phyloP scores from a whole-genome alignment of 1,139 yeast species.

The Sugiyamaella xylanicola region DNA sequence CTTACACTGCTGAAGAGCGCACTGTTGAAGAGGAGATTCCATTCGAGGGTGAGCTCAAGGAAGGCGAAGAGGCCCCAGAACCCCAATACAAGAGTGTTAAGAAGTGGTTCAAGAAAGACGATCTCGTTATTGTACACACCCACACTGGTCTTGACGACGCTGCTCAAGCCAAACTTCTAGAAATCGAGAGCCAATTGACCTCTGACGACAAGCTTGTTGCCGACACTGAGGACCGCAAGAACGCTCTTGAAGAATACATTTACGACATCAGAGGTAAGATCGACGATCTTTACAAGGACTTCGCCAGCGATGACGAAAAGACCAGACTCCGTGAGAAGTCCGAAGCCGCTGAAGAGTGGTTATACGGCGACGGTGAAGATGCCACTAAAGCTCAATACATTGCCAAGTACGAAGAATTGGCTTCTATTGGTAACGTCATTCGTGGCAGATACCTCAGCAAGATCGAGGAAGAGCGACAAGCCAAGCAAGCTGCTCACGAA shows the following conservation, averaged over 20 bases:
- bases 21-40: conserved; percentile 71
- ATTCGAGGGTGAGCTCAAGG: conserved; percentile 45
- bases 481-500: conserved; percentile 83
- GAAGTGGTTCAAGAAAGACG: conserved; percentile 91
- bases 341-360: conserved; percentile 94
- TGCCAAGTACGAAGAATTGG: conserved; percentile 97
- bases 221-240: conserved; percentile 98
- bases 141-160: conserved; percentile 68
- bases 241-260: conserved; percentile 96
- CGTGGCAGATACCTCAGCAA: conserved; percentile 93
- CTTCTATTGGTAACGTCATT: conserved; percentile 90
- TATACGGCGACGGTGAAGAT: conserved; percentile 96
- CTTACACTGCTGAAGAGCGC: conserved; percentile 92
- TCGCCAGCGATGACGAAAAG: conserved; percentile 92
- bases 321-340: conserved; percentile 70
- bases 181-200: conserved; percentile 80
- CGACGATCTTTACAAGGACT: conserved; percentile 85
- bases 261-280: conserved; percentile 96
- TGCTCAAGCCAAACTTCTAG: conserved; percentile 63
- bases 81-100: conserved; percentile 90
- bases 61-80: conserved; percentile 59
- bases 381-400: conserved; percentile 95
- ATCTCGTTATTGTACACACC: conserved; percentile 59
- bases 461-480: conserved; percentile 94
- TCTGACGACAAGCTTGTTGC: conserved; percentile 95